A percentile compares a stretch with the other conserved stretches of the same genome.
Conservation (phyloP, 352 stramenopile genomes). For the Phytophthora crassamura region DNA sequence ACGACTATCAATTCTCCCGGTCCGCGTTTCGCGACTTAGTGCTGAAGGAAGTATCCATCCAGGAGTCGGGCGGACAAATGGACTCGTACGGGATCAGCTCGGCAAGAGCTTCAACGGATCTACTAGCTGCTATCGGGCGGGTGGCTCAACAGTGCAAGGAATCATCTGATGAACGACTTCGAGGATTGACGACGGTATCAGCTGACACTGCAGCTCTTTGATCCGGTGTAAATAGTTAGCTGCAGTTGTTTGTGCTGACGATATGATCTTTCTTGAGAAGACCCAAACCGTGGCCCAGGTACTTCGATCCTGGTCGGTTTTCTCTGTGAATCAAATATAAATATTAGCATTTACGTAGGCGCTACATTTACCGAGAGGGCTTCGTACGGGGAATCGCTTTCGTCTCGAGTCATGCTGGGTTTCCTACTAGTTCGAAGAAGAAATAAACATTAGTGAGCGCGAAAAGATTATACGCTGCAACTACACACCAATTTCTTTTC, state of each 20-base stretch:
- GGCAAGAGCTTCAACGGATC: constrained; percentile 48
- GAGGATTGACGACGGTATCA: constrained; percentile 14
- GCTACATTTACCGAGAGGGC: background rate
- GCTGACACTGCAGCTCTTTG: background rate
- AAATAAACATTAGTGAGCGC: background rate
- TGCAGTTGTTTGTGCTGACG: constrained; percentile 46
- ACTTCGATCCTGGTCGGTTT: constrained; percentile 65
- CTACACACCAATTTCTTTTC: constrained; percentile 25
- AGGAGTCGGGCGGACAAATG: background rate
- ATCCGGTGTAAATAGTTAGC: constrained; percentile 9
- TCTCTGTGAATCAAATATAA: constrained; percentile 40
- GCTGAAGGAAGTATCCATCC: constrained; percentile 2
- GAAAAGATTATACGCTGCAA: background rate
- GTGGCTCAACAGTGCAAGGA: constrained; percentile 48
- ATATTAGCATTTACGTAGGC: constrained; percentile 9
- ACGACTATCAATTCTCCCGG: constrained; percentile 13
- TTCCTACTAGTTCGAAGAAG: constrained; percentile 9
- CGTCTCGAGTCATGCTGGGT: constrained; percentile 23
- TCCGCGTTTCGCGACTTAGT: constrained; percentile 15
- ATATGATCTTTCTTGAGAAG: constrained; percentile 83
- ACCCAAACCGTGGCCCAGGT: constrained; percentile 74
- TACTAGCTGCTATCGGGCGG: constrained; percentile 57
- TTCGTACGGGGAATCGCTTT: constrained; percentile 30
- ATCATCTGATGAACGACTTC: constrained; percentile 40
- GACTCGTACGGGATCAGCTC: constrained; percentile 67